phyloP scores from a whole-genome alignment of 2,329 filamentous ascomycete species.

The Exophiala spinifera region DNA sequence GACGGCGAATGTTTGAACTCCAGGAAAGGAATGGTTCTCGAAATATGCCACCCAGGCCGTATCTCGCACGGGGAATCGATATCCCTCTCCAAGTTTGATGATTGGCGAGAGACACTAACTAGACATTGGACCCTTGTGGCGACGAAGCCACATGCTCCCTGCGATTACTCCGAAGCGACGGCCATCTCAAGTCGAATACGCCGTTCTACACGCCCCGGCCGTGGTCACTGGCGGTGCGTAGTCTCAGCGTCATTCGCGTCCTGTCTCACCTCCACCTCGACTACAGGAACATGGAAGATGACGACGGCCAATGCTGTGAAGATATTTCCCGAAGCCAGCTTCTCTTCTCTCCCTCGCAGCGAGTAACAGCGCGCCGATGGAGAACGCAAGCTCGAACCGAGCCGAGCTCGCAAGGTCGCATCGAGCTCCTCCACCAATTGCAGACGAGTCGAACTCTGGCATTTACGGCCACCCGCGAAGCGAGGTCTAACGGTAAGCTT shows the following conservation, averaged over 20 bases:
- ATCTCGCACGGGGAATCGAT: no score
- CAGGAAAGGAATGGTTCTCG: slow-evolving; percentile 10
- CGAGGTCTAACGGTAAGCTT: background rate
- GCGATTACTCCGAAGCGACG: no score
- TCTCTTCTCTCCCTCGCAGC: background rate
- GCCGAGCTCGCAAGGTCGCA: slow-evolving; percentile 3
- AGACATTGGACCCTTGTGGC: background rate
- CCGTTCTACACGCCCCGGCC: no score
- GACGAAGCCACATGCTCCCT: no score
- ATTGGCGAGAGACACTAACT: background rate
- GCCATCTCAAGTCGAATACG: background rate
- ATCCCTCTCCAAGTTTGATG: background rate
- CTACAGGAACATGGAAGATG: no score
- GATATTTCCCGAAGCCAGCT: background rate
- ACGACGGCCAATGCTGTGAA: background rate
- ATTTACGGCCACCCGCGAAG: background rate
- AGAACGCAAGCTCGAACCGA: slow-evolving; percentile 11
- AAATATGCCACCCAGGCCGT: no score
- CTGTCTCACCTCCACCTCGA: background rate
- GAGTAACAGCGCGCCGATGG: slow-evolving; percentile 1
- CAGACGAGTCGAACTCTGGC: background rate
- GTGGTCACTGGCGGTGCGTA: no score
- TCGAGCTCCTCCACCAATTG: background rate
- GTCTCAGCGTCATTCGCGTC: background rate
- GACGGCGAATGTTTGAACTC: slow-evolving; percentile 9